Evolutionary conservation across 371 early-diverging fungal genomes (phyloP).

Genomic region (Batrachochytrium dendrobatidis): DNA sequence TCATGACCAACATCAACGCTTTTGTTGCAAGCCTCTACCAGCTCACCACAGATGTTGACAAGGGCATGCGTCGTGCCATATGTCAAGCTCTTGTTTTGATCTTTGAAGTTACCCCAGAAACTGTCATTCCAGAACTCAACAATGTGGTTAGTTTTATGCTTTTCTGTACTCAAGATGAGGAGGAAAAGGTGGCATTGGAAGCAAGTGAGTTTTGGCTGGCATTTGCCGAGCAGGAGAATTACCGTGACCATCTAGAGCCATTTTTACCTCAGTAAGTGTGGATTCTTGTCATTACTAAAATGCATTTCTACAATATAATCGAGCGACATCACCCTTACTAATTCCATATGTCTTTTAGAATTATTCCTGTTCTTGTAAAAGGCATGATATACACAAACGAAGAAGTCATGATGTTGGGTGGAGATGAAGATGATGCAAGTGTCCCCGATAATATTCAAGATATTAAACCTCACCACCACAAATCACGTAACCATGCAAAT

Average conservation of each 20-base stretch:
- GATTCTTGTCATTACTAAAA: not conserved
- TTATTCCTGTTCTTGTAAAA: conserved; percentile 85
- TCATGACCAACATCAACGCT: conserved; percentile 61
- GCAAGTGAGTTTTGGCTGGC: conserved; percentile 97
- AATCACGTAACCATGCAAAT: conserved; percentile 64
- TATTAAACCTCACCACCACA: conserved; percentile 88
- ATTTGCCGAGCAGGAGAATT: conserved; percentile 83
- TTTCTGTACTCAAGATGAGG: conserved; percentile 75
- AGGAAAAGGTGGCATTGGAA: conserved; percentile 79
- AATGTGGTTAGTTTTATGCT: conserved; percentile 89
- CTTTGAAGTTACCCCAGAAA: conserved; percentile 74
- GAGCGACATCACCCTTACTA: no score
- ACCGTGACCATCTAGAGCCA: conserved; percentile 70
- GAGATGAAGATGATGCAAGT: conserved; percentile 61
- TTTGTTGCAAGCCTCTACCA: conserved; percentile 75
- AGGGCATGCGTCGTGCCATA: conserved; percentile 80
- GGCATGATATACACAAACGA: conserved; percentile 93
- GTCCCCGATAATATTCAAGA: conserved; percentile 80
- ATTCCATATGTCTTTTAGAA: conserved; percentile 24
- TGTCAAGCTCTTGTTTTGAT: conserved; percentile 86
- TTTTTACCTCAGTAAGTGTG: conserved; percentile 52
- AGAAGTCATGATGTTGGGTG: conserved; percentile 69
- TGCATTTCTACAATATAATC: not conserved
- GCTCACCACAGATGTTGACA: conserved; percentile 68
- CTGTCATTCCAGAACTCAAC: conserved; percentile 73